These are phyloP conservation scores for Phanerochaete carnosa DNA, from an alignment of 768 basidiomycete genomes.

Conservation along the genomic window DNA sequence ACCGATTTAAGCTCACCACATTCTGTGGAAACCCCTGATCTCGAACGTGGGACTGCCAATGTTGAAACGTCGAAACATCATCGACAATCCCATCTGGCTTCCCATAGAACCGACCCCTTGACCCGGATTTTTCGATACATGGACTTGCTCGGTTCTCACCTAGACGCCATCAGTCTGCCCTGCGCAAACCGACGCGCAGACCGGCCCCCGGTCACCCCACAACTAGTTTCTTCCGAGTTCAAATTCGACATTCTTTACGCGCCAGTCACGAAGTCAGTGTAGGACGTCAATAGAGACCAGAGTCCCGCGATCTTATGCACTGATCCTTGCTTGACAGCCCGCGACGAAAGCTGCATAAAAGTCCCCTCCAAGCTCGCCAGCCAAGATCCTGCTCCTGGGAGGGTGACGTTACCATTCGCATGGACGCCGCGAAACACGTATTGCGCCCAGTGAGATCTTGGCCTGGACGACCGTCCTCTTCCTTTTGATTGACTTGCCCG, in stretches of 20 bases:
- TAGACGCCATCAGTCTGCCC: neutral
- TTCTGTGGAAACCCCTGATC: slow-evolving; percentile 5
- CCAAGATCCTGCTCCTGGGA: neutral
- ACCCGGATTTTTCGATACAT: slow-evolving; percentile 6
- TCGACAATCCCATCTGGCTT: slow-evolving; percentile 13
- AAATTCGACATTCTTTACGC: neutral
- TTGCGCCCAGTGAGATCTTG: neutral
- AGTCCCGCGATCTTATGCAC: neutral
- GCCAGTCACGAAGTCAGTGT: neutral
- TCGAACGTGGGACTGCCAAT: slow-evolving; percentile 11
- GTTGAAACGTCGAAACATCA: neutral
- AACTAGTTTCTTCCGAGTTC: neutral
- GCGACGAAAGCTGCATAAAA: neutral
- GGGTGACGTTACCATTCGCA: neutral
- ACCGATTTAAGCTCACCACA: slow-evolving; percentile 8
- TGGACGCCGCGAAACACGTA: neutral
- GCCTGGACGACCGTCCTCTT: neutral
- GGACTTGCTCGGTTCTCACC: neutral
- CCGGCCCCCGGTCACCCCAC: slow-evolving; percentile 4
- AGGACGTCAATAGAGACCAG: slow-evolving; percentile 10
- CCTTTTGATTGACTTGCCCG: slow-evolving; percentile 3
- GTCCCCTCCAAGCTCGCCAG: neutral
- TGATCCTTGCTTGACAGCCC: neutral
- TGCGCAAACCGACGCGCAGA: neutral
- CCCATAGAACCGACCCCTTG: slow-evolving; percentile 1